Percentiles rank a stretch among this genome's conserved stretches.
Conservation (phyloP, 2,329 filamentous ascomycete genomes). For the Didymella pomorum region DNA sequence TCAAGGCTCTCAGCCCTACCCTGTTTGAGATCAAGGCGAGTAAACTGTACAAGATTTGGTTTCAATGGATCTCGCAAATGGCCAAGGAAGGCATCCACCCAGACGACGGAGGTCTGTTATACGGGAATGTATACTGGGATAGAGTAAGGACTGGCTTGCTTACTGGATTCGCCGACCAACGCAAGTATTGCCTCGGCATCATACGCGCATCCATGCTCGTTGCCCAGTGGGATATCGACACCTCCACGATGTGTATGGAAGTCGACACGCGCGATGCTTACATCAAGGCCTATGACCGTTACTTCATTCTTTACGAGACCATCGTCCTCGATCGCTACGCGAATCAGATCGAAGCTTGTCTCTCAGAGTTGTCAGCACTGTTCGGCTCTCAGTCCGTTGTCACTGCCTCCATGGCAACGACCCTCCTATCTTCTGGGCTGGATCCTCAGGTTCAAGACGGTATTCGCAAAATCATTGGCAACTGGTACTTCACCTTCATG, state of each 20-base stretch:
- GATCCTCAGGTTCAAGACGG: conserved; percentile 55
- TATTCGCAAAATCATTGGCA: conserved; percentile 56
- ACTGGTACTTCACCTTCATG: conserved; percentile 53
- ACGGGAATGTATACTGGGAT: conserved; percentile 52
- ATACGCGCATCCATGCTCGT: conserved; percentile 52
- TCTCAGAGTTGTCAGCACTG: conserved; percentile 53
- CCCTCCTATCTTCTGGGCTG: conserved; percentile 53
- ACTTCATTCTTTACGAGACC: conserved; percentile 57
- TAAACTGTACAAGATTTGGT: conserved; percentile 46
- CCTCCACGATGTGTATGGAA: conserved; percentile 33
- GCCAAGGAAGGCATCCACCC: conserved; percentile 25
- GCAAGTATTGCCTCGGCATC: conserved; percentile 57
- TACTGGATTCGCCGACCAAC: conserved; percentile 55
- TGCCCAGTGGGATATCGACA: conserved; percentile 37
- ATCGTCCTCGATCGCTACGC: conserved; percentile 59
- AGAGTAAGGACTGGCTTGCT: conserved; percentile 50
- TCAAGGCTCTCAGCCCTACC: conserved; percentile 29
- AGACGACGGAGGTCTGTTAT: conserved; percentile 32
- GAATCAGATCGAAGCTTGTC: conserved; percentile 58
- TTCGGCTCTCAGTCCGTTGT: conserved; percentile 48
- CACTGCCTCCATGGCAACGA: conserved; percentile 53
- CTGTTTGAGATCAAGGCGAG: conserved; percentile 32
- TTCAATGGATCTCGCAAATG: conserved; percentile 45
- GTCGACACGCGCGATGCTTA: conserved; percentile 28
- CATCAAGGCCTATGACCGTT: conserved; percentile 52